phyloP scores from a whole-genome alignment of 495 filamentous ascomycete species.

The Aspergillus kassunensis region DNA sequence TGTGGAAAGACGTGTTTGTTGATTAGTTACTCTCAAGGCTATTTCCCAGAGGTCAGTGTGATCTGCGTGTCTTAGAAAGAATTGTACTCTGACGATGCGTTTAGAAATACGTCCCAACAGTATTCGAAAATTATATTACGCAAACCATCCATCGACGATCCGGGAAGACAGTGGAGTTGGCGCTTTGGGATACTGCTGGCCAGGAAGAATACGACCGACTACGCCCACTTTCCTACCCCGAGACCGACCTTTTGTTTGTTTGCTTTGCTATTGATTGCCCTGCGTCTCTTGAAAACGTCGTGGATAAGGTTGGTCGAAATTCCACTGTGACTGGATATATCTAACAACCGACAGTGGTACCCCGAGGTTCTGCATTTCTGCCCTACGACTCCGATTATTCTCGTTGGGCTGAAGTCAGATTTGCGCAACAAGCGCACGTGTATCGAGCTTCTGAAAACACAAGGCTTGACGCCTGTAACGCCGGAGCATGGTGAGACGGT shows the following conservation, averaged over 20 bases:
- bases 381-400: conserved; percentile 90
- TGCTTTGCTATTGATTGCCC: conserved; percentile 99
- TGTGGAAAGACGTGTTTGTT: conserved; percentile 98
- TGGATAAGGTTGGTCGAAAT: conserved; percentile 77
- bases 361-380: conserved; percentile 99
- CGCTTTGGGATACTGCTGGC: conserved; percentile 97
- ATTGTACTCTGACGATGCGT: conserved; percentile 4
- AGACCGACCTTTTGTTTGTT: conserved; percentile 95
- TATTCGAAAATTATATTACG: conserved; percentile 99
- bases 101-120: conserved; percentile 98
- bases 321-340: background rate
- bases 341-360: conserved; percentile 71
- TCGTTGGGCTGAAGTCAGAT: conserved; percentile 94
- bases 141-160: conserved; percentile 81
- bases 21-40: conserved; percentile 96
- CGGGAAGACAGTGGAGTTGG: conserved; percentile 92
- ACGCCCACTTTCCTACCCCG: conserved; percentile 92
- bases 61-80: background rate
- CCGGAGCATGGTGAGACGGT: conserved; percentile 83
- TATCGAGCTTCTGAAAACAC: conserved; percentile 96
- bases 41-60: conserved; percentile 85
- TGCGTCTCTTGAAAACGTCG: conserved; percentile 94
- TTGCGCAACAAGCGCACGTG: conserved; percentile 89
- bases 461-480: conserved; percentile 92
- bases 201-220: conserved; percentile 98